Base-by-base conservation (phyloP, 306 rosid species). In the Quercus mongolica region DNA sequence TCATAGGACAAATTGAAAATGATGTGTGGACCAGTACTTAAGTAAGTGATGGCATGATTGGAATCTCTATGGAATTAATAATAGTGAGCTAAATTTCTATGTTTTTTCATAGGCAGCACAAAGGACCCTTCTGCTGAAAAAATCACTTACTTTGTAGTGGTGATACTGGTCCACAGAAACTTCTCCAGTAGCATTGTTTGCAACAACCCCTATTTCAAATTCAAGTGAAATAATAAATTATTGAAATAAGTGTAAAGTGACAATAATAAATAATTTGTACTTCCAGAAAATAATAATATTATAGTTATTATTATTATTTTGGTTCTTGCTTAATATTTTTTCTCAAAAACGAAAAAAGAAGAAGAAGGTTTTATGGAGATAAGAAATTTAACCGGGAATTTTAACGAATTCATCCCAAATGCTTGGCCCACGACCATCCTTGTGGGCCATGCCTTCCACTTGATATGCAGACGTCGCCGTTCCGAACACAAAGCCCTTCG, bases 391-490 rank as follows among this genome's bases (percentile, higher is more conserved):
- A 91, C 97, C 99, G 1, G 99, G 97, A 64, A 78, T 83, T 56
- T 86, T 56, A 59, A 91, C 44, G 76, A 92, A 94, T 17, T 18
- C 83, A 28, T 94, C 98, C 98, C 98, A 94, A 83, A 94, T 94
- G 92, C 98, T 94, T 74, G 98, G 97, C 4, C 98, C 98, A 70
- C 97, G 97, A 6, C 98, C 98, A 1, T 89, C 98, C 69, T 87
- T 58, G 77, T 78, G 5, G 71, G 98, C 96, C 96, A 90, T 91
- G 31, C 98, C 98, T 78, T 94, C 98, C 0, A 94, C 98, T 61
- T 94, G 98, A 57, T 92, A 94, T 6, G 98, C 98, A 0, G 98
- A 94, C 4, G 98, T 82, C 7, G 98, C 98, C 62, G 96, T 91
- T 77, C 98, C 98, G 79, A 92, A 87, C 65, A 92, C 25, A 74